These are phyloP conservation scores for Suillus discolor DNA, from an alignment of 768 basidiomycete genomes.

Conservation along the genomic window DNA sequence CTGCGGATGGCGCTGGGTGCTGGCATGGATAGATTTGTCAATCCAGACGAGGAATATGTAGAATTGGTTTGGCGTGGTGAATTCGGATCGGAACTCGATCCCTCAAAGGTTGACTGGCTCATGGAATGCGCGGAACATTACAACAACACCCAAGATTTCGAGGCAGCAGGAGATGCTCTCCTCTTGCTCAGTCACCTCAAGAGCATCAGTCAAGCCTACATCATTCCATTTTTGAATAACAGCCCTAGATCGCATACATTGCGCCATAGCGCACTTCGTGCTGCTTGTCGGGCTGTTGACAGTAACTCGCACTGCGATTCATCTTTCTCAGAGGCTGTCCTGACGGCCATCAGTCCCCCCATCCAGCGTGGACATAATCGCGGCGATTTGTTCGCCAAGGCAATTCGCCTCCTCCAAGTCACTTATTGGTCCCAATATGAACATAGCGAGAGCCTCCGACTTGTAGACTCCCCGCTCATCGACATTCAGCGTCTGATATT, in stretches of 20 bases:
- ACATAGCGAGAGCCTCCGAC: not conserved
- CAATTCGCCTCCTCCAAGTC: not conserved
- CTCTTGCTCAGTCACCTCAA: not conserved
- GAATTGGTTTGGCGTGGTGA: not conserved
- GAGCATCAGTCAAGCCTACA: not conserved
- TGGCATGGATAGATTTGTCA: too few relatives aligned
- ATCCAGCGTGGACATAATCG: not conserved
- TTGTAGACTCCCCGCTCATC: not conserved
- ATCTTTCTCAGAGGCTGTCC: not conserved
- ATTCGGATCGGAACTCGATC: not conserved
- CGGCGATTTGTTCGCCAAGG: not conserved
- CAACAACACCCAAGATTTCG: not conserved
- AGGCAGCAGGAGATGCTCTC: not conserved
- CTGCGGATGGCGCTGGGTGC: not conserved
- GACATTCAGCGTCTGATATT: not conserved
- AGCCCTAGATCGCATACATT: not conserved
- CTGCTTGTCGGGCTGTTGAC: not conserved
- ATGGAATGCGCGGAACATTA: not conserved
- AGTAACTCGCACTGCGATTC: not conserved
- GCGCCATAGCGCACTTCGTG: not conserved
- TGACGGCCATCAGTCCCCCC: not conserved
- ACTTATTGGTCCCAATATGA: not conserved
- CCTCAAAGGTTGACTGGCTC: not conserved
- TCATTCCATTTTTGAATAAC: not conserved
- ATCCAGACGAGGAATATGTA: not conserved